phyloP scores from a whole-genome alignment of 1,284 basidiomycete genomes.

The Boletus semigastroideus region DNA sequence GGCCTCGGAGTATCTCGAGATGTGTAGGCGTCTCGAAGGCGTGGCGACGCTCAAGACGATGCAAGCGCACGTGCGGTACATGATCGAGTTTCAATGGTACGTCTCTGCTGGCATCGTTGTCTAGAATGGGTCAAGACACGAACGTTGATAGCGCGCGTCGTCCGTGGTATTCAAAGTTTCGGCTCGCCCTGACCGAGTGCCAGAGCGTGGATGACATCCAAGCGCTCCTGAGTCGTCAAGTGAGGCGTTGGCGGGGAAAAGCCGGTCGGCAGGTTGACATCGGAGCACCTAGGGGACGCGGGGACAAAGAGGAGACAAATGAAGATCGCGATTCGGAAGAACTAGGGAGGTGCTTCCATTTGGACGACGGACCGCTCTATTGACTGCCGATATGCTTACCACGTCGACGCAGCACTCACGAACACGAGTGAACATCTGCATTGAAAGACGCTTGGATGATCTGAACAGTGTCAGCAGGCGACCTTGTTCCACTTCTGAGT shows the following conservation, averaged over 20 bases:
- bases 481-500: too few species aligned
- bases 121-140: too few species aligned
- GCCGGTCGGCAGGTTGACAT: conserved; percentile 7
- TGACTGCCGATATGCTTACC: neutral
- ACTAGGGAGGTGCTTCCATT: neutral
- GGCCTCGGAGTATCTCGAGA: conserved; percentile 60
- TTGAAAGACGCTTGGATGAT: too few species aligned
- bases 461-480: too few species aligned
- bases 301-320: conserved; percentile 2
- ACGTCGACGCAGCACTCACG: neutral
- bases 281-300: neutral
- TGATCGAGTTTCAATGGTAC: conserved; percentile 64
- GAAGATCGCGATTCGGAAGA: conserved; percentile 1
- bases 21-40: conserved; percentile 50
- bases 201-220: conserved; percentile 48
- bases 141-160: conserved; percentile 41
- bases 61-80: conserved; percentile 59
- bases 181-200: conserved; percentile 42
- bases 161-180: conserved; percentile 58
- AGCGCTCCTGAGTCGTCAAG: conserved; percentile 42
- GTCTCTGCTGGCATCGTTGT: conserved; percentile 17
- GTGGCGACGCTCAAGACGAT: conserved; percentile 48
- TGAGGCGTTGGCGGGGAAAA: conserved; percentile 53
- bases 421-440: too few species aligned
- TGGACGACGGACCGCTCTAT: neutral